A percentile compares a stretch with the other conserved stretches of the same genome.
phyloP scores from a whole-genome alignment of 2,329 filamentous ascomycete genomes.

The Aureobasidium sp. region DNA sequence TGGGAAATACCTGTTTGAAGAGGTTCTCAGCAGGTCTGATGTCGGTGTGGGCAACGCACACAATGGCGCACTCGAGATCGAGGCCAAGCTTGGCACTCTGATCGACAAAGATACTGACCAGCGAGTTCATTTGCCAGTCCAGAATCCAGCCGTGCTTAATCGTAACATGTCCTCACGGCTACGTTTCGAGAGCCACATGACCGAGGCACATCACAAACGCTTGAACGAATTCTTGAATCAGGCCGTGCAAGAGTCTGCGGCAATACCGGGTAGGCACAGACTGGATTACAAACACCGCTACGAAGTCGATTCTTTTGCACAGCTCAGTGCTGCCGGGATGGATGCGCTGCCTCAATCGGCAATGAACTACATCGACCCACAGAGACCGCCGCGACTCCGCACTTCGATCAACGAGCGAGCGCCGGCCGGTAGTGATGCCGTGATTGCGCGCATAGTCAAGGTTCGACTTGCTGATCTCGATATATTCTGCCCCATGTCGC shows the following conservation, averaged over 20 bases:
- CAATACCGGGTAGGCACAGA: conserved; percentile 42
- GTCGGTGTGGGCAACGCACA: conserved; percentile 46
- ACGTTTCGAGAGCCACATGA: conserved; percentile 83
- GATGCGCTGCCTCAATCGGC: conserved; percentile 47
- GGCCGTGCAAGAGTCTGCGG: conserved; percentile 47
- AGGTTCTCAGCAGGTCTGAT: conserved; percentile 30
- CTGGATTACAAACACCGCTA: conserved; percentile 74
- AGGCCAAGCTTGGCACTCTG: conserved; percentile 83
- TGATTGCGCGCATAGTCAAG: conserved; percentile 83
- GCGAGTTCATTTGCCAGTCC: conserved; percentile 57
- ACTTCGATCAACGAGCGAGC: conserved; percentile 30
- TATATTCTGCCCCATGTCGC: conserved; percentile 65
- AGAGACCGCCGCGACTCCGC: conserved; percentile 57
- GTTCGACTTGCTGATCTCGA: conserved; percentile 81
- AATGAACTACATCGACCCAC: conserved; percentile 18
- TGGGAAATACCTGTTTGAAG: conserved; percentile 11
- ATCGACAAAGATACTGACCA: conserved; percentile 63
- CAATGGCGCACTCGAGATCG: conserved; percentile 76
- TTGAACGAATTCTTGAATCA: conserved; percentile 81
- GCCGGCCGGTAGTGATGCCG: conserved; percentile 57
- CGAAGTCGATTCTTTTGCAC: conserved; percentile 67
- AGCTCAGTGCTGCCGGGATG: conserved; percentile 54
- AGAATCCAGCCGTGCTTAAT: conserved; percentile 61
- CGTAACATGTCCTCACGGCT: conserved; percentile 40
- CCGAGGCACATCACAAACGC: conserved; percentile 67